A percentile compares a stretch with the other conserved stretches of the same genome.
Evolutionary conservation across 805 yeast species (phyloP).

Genomic region (Candida ortonii): DNA sequence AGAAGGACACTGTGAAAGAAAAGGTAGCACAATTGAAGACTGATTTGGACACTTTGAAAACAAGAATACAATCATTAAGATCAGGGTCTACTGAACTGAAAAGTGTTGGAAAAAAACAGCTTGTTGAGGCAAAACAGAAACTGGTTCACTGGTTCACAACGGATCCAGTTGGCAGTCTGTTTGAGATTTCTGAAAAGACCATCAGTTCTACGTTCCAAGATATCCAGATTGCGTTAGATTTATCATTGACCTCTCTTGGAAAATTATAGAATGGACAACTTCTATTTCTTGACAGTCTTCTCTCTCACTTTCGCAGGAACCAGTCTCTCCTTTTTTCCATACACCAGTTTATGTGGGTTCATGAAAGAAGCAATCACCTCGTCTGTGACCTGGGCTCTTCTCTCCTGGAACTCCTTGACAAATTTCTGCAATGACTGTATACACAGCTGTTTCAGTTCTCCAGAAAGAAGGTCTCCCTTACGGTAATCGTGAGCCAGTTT

Average conservation of each 20-base stretch:
- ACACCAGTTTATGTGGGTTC: conserved; percentile 78
- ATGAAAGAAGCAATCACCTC: conserved; percentile 63
- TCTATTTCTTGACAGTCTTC: conserved; percentile 35
- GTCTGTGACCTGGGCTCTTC: conserved; percentile 65
- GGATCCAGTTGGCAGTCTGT: conserved; percentile 19
- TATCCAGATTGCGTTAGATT: conserved; percentile 13
- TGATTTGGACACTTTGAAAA: conserved; percentile 2
- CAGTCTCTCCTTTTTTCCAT: conserved; percentile 70
- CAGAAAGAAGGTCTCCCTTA: conserved; percentile 80
- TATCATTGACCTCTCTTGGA: conserved; percentile 15
- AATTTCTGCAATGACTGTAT: conserved; percentile 76
- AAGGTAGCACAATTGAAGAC: conserved; percentile 1
- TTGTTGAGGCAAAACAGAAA: conserved; percentile 7
- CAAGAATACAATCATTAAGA: conserved; percentile 12
- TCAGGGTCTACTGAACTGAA: conserved; percentile 19
- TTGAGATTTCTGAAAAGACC: conserved; percentile 16
- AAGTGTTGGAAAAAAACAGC: conserved; percentile 8
- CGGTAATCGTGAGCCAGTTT: conserved; percentile 62
- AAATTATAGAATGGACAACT: conserved; percentile 8
- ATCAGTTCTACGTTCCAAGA: conserved; percentile 12
- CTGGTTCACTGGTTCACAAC: conserved; percentile 19
- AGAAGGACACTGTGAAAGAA: conserved; percentile 1
- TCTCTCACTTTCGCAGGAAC: conserved; percentile 64
- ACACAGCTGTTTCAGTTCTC: conserved; percentile 89
- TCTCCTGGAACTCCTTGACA: conserved; percentile 78